These are phyloP conservation scores for Saraca asoca DNA, from an alignment of 331 rosid genomes.

Conservation along the genomic window DNA sequence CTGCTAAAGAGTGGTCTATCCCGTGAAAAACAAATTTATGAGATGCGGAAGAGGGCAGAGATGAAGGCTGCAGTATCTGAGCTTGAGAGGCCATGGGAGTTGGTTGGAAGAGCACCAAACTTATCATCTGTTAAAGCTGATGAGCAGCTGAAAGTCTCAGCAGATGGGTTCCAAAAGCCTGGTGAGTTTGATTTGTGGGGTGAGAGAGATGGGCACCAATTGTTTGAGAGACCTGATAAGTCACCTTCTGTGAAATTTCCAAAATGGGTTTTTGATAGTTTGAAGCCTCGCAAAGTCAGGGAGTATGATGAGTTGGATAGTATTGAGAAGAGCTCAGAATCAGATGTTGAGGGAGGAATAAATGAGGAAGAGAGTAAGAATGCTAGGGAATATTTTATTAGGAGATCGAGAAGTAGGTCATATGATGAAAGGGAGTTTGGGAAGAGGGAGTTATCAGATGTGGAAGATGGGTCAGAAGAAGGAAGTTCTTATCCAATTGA, in stretches of 20 bases:
- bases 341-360: constrained; percentile 21
- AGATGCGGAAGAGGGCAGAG: constrained; percentile 95
- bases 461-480: no score
- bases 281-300: constrained; percentile 62
- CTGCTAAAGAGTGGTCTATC: constrained; percentile 75
- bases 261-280: constrained; percentile 87
- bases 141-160: constrained; percentile 87
- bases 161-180: constrained; percentile 83
- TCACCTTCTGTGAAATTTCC: constrained; percentile 89
- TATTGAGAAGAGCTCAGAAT: constrained; percentile 30
- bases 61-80: constrained; percentile 82
- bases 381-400: background rate
- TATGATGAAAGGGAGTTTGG: no score
- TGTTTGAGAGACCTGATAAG: constrained; percentile 75
- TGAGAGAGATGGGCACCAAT: constrained; percentile 73
- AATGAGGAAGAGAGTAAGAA: constrained; percentile 25
- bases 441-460: no score
- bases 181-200: constrained; percentile 94
- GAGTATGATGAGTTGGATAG: constrained; percentile 38
- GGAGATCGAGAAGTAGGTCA: no score
- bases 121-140: constrained; percentile 76
- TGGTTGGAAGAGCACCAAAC: constrained; percentile 67
- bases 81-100: constrained; percentile 92
- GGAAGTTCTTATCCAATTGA: no score
- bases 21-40: constrained; percentile 89